These are phyloP conservation scores for Neckera pumila DNA, from an alignment of 225 moss, liverwort and hornwort species.

Conservation along the genomic window DNA sequence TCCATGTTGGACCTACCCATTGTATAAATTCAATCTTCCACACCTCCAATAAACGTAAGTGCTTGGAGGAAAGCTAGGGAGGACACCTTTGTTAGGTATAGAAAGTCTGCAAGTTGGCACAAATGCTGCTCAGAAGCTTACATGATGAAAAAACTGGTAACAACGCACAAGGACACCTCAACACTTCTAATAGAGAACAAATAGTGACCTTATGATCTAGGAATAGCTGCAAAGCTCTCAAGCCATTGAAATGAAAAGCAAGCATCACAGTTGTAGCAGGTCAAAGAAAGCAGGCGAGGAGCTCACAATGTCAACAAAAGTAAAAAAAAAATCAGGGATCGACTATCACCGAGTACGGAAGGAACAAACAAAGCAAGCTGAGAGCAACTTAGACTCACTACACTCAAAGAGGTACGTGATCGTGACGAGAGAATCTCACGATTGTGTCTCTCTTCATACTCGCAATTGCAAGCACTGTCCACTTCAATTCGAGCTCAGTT, in stretches of 20 bases:
- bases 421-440: accelerated
- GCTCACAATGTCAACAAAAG: no score
- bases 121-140: accelerated
- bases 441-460: background rate
- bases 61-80: background rate
- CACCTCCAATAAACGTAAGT: background rate
- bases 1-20: background rate
- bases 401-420: background rate
- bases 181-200: background rate
- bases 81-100: accelerated
- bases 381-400: background rate
- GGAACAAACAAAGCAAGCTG: background rate
- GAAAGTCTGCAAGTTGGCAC: background rate
- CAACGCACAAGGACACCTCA: accelerated
- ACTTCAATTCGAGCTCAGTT: background rate
- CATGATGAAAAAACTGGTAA: background rate
- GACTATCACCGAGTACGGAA: accelerated
- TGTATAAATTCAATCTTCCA: background rate
- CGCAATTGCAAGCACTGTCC: background rate
- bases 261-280: no score
- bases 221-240: background rate
- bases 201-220: background rate
- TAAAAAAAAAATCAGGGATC: accelerated
- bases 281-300: background rate
- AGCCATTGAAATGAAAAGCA: no score